phyloP scores from a whole-genome alignment of 2,329 filamentous ascomycete genomes.

The Aspergillus versicolor region DNA sequence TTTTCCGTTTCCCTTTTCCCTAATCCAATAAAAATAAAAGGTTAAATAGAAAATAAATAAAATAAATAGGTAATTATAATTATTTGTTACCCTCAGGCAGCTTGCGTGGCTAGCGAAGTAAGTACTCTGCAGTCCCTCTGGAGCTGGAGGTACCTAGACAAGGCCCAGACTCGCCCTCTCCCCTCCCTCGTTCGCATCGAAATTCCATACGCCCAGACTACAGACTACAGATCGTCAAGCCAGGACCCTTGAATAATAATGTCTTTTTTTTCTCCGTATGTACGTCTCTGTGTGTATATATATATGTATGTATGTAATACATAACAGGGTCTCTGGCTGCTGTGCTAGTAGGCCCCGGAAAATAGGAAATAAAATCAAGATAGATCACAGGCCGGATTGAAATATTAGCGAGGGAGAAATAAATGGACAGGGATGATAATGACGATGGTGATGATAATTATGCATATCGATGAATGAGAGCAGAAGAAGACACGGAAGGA shows the following conservation, averaged over 20 bases:
- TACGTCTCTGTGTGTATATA: too few relatives aligned
- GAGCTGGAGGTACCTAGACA: too few relatives aligned
- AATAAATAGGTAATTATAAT: not conserved
- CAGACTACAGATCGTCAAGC: not conserved
- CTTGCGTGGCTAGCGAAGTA: not conserved
- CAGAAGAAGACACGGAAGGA: too few relatives aligned
- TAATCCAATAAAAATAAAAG: too few relatives aligned
- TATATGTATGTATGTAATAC: too few relatives aligned
- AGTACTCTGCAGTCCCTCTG: too few relatives aligned
- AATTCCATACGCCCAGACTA: too few relatives aligned
- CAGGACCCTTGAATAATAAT: not conserved
- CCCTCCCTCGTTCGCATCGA: too few relatives aligned
- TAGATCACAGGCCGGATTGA: not conserved
- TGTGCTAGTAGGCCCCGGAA: not conserved
- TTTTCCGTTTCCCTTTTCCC: not conserved
- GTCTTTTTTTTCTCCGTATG: too few relatives aligned
- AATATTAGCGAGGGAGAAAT: not conserved
- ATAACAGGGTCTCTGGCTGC: too few relatives aligned
- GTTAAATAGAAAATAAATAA: too few relatives aligned
- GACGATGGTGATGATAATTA: not conserved
- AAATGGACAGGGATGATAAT: not conserved
- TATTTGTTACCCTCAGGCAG: not conserved
- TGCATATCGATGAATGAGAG: not conserved
- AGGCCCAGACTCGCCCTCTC: too few relatives aligned
- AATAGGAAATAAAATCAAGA: not conserved